Evolutionary conservation across 352 stramenopile species (phyloP).

Genomic region (Phytophthora aleatoria): DNA sequence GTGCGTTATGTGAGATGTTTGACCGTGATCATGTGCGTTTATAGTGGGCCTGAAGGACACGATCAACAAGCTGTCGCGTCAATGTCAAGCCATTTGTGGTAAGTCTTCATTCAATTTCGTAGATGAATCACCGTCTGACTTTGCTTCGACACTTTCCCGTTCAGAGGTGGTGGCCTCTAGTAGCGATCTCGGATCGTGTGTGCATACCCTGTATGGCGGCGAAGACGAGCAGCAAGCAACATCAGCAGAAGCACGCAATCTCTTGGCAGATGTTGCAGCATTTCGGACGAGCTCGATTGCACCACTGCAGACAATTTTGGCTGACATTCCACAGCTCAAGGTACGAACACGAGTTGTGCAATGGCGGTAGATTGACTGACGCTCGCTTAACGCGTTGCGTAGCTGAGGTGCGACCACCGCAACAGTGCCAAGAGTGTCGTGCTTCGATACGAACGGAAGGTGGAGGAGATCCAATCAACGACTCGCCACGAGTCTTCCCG

Average conservation of each 20-base stretch:
- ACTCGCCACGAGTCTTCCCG: conserved; percentile 49
- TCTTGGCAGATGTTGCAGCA: conserved; percentile 44
- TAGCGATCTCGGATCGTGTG: conserved; percentile 23
- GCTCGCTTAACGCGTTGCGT: conserved; percentile 2
- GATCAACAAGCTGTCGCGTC: conserved; percentile 53
- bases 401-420: conserved; percentile 72
- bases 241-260: conserved; percentile 20
- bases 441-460: conserved; percentile 63
- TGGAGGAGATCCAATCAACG: conserved; percentile 53
- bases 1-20: conserved; percentile 4
- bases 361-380: conserved; percentile 7
- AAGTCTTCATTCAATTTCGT: conserved; percentile 8
- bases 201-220: conserved; percentile 26
- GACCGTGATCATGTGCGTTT: conserved; percentile 2
- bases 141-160: neutral
- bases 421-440: conserved; percentile 62
- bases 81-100: conserved; percentile 66
- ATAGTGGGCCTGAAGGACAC: conserved; percentile 43
- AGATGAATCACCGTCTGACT: conserved; percentile 2
- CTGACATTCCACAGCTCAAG: conserved; percentile 59
- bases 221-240: conserved; percentile 24
- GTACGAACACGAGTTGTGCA: conserved; percentile 18
- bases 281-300: conserved; percentile 63
- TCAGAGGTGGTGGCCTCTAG: conserved; percentile 41
- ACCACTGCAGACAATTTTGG: conserved; percentile 63